Evolutionary conservation across 306 rosid species (phyloP).

Genomic region (Phaseolus lunatus): DNA sequence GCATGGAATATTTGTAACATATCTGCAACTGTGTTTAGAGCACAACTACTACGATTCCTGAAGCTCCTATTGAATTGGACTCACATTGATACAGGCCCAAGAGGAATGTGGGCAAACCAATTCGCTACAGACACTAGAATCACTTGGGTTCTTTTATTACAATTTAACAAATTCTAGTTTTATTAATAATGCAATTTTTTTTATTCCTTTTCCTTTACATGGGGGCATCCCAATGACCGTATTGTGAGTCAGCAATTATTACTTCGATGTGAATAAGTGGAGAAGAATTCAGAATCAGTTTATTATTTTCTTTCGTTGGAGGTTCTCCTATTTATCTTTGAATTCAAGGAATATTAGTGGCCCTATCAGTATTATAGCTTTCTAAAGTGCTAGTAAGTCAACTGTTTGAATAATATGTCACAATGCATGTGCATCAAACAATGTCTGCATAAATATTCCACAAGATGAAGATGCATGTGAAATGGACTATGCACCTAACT

Average conservation of each 20-base stretch:
- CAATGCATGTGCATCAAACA: constrained; percentile 39
- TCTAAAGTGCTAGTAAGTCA: constrained; percentile 34
- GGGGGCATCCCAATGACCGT: neutral
- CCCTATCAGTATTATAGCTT: constrained; percentile 1
- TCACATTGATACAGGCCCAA: neutral
- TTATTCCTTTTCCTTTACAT: neutral
- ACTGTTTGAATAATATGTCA: constrained; percentile 25
- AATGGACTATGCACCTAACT: constrained; percentile 46
- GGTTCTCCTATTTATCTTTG: too few species aligned
- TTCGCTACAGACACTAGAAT: neutral
- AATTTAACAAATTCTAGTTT: neutral
- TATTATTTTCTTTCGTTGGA: neutral
- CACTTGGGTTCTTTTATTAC: neutral
- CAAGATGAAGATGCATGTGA: constrained; percentile 44
- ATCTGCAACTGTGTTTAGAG: constrained; percentile 24
- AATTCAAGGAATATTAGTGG: neutral
- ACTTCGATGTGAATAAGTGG: neutral
- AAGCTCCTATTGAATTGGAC: neutral
- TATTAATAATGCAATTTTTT: neutral
- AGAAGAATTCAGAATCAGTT: neutral
- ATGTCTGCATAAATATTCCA: constrained; percentile 21
- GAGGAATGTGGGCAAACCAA: neutral
- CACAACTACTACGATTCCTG: neutral
- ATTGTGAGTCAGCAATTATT: neutral
- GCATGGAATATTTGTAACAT: constrained; percentile 14